Evolutionary conservation across 225 moss, liverwort and hornwort genomes (phyloP).

Genomic region (Physcomitrium patens): DNA sequence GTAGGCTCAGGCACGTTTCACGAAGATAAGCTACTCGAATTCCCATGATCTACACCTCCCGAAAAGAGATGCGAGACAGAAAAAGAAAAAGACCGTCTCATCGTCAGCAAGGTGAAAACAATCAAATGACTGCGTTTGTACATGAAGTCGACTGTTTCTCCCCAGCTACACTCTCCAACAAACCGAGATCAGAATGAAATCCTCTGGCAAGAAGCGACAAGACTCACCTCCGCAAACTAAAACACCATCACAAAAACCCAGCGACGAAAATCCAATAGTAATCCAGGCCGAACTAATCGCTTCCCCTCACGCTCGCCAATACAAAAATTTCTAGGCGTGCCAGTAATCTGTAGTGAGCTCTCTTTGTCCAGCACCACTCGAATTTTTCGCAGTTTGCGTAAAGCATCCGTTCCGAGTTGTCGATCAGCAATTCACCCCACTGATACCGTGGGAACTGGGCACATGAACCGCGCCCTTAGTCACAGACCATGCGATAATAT

Average conservation of each 20-base stretch:
- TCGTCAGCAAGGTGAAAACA: slow-evolving; percentile 1
- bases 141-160: slow-evolving; percentile 1
- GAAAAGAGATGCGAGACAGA: background rate
- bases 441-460: background rate
- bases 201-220: background rate
- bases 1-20: too few species aligned
- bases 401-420: background rate
- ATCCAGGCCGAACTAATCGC: slow-evolving; percentile 3
- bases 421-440: background rate
- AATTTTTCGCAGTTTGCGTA: background rate
- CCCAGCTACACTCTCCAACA: background rate
- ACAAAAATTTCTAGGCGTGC: background rate
- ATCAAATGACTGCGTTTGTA: background rate
- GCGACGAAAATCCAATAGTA: slow-evolving; percentile 3
- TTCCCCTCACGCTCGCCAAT: background rate
- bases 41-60: background rate
- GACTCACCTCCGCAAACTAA: slow-evolving; percentile 21
- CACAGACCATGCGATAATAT: slow-evolving; percentile 15
- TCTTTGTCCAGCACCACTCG: background rate
- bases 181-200: background rate
- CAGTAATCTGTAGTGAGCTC: slow-evolving; percentile 13
- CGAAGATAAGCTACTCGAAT: background rate
- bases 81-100: background rate
- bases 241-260: slow-evolving; percentile 3
- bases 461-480: background rate